Evolutionary conservation across 306 rosid species (phyloP), one percentile per base, ranked within the genome.

Genomic region (Cucurbita pepo): DNA sequence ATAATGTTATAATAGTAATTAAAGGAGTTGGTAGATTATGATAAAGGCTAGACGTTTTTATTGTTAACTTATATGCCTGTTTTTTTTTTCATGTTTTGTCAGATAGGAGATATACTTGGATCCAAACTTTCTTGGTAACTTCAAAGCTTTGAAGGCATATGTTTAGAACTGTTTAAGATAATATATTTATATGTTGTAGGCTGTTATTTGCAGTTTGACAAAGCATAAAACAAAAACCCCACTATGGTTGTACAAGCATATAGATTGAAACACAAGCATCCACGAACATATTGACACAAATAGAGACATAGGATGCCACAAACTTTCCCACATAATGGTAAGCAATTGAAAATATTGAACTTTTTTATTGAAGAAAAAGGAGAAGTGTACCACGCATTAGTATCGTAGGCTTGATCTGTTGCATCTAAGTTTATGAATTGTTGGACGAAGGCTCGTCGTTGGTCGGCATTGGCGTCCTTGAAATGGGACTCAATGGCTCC

Each of bases 401-500:
- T 5, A 48, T 72, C 25, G n/a, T 56, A 50, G 7, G 69, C 10
- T 38, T 61, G 69, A 37, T 30, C 34, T 30, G 48, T 7, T 3
- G 5, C 56, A 43, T 72, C 12, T 58, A 21, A 67, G 44, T 76
- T 64, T 70, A 10, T 82, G 83, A 89, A 85, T 13, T 75, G 81
- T 58, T 65, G 75, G 0, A 87, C 59, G 53, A 95, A 91, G 65
- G 81, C 77, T 64, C 74, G 81, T 60, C 85, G 84, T 74, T 74
- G 70, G 50, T 59, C 72, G 0, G 34, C 30, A 18, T 61, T 40
- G 58, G 66, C 72, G 22, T 64, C 69, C 58, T 82, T 79, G 60
- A 81, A 80, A 78, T 82, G 72, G 47, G 89, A 78, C 36, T 81
- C 77, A 7, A 95, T 84, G 7, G 90, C 72, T 8, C 83, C 82